Evolutionary conservation across 73 alveolate genomes (phyloP).

Genomic region (Uronychia binucleata): DNA sequence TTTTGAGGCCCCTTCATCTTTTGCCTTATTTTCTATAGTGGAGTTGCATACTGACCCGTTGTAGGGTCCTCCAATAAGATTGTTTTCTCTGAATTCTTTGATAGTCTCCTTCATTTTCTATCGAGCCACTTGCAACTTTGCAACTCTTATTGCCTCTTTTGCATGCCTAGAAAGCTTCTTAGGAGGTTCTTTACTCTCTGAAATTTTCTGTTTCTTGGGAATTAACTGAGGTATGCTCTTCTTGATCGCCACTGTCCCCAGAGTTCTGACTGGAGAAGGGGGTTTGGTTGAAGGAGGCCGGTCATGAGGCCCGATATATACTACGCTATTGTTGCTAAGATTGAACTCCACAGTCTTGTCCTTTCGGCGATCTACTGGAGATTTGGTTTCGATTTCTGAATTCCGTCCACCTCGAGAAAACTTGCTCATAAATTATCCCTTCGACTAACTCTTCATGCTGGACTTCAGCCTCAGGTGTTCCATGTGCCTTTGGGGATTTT

Average conservation of each 20-base stretch:
- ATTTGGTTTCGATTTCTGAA: not conserved
- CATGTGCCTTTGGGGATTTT: not conserved
- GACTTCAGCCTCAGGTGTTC: not conserved
- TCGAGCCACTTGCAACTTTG: not conserved
- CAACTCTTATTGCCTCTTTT: not conserved
- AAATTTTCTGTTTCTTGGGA: not conserved
- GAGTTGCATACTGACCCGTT: not conserved
- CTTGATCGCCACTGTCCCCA: no score
- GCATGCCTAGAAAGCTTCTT: not conserved
- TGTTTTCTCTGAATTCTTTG: not conserved
- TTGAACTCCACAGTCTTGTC: not conserved
- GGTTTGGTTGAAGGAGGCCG: not conserved
- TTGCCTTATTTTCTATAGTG: not conserved
- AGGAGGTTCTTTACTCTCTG: not conserved
- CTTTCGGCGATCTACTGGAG: not conserved
- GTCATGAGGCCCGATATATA: no score
- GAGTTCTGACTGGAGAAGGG: not conserved
- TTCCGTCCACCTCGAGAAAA: not conserved
- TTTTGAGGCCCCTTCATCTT: not conserved
- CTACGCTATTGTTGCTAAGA: not conserved
- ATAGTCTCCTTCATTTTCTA: not conserved
- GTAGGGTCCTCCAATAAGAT: not conserved
- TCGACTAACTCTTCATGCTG: not conserved
- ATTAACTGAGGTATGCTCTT: not conserved
- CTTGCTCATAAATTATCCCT: not conserved